Evolutionary conservation across 495 filamentous ascomycete species (phyloP).

Genomic region (Margaritispora aquatica): DNA sequence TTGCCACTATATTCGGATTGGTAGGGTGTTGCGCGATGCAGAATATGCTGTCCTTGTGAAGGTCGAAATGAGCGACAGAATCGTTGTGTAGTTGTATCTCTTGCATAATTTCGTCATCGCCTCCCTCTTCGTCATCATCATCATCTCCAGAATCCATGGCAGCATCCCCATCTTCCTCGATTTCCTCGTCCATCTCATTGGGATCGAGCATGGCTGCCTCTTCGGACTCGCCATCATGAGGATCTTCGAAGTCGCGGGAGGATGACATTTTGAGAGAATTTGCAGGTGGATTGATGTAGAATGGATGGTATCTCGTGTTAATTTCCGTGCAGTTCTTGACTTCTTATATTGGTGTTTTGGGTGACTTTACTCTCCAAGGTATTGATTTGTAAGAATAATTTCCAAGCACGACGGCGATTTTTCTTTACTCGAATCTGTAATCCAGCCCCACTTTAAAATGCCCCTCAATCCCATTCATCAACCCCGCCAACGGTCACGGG

Average conservation of each 20-base stretch:
- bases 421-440: background rate
- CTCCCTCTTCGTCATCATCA: constrained; percentile 37
- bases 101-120: constrained; percentile 56
- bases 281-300: background rate
- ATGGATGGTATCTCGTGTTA: background rate
- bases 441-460: background rate
- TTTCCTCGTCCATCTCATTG: constrained; percentile 66
- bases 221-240: constrained; percentile 39
- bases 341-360: background rate
- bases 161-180: constrained; percentile 61
- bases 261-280: constrained; percentile 36
- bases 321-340: background rate
- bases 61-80: constrained; percentile 85
- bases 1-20: constrained; percentile 70
- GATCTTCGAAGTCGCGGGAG: background rate
- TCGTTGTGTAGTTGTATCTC: constrained; percentile 84
- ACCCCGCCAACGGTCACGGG: background rate
- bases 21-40: constrained; percentile 87
- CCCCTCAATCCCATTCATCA: background rate
- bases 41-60: constrained; percentile 83
- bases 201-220: constrained; percentile 55
- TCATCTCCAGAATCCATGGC: constrained; percentile 59
- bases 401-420: background rate
- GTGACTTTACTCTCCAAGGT: background rate
- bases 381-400: background rate